phyloP scores from a whole-genome alignment of 179 eudicot genomes.

The Beta corolliflora region DNA sequence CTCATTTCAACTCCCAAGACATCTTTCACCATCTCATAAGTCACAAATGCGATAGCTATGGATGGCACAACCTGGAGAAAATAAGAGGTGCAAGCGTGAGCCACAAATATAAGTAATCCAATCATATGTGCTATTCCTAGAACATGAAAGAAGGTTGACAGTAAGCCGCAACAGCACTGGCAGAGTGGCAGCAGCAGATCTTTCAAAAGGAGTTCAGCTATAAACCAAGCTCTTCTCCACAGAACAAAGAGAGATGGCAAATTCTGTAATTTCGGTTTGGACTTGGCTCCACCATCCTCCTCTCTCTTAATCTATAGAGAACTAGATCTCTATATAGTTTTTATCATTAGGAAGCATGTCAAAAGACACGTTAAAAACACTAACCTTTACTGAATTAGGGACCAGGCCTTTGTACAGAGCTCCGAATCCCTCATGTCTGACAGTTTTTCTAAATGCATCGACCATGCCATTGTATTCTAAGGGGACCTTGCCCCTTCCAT shows the following conservation, averaged over 20 bases:
- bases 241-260: no score
- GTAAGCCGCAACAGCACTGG: neutral
- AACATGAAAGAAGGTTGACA: neutral
- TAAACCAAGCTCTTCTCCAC: no score
- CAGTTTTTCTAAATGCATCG: conserved; percentile 90
- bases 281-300: conserved; percentile 73
- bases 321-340: no score
- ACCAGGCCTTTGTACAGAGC: conserved; percentile 94
- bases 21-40: conserved; percentile 78
- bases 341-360: neutral
- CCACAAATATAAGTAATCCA: neutral
- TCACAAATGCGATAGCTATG: conserved; percentile 80
- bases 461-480: conserved; percentile 84
- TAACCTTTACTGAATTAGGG: conserved; percentile 94
- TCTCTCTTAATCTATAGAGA: conserved; percentile 23
- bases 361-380: conserved; percentile 17
- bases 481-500: conserved; percentile 55
- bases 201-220: neutral
- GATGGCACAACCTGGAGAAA: conserved; percentile 79
- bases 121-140: no score
- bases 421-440: conserved; percentile 73
- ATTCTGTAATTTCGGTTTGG: conserved; percentile 37
- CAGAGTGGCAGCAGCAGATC: neutral
- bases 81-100: neutral
- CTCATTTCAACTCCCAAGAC: conserved; percentile 72